Evolutionary conservation across 2,329 filamentous ascomycete genomes (phyloP).

Genomic region (Paecilomyces dactylethromorphus): DNA sequence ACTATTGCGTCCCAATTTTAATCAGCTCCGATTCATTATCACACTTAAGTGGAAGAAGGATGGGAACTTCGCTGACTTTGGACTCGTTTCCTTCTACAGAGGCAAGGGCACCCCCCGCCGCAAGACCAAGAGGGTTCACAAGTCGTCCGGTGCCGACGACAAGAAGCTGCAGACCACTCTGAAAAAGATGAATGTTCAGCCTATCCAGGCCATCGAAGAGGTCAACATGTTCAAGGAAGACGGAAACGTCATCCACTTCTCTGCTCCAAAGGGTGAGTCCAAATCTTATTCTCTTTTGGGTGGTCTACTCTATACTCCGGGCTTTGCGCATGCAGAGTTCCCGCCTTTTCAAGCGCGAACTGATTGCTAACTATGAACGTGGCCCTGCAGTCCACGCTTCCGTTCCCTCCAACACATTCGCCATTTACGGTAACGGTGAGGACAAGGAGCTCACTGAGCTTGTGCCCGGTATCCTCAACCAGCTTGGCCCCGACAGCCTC

Average conservation of each 20-base stretch:
- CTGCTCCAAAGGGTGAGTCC: conserved; percentile 84
- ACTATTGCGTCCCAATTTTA: not conserved
- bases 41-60: conserved; percentile 2
- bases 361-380: conserved; percentile 1
- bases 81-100: conserved; percentile 42
- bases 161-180: conserved; percentile 97
- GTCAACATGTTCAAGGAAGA: conserved; percentile 99
- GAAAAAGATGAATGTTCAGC: conserved; percentile 99
- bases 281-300: not conserved
- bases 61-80: conserved; percentile 17
- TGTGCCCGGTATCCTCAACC: conserved; percentile 98
- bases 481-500: conserved; percentile 96
- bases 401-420: conserved; percentile 97
- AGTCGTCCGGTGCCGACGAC: conserved; percentile 89
- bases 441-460: conserved; percentile 99
- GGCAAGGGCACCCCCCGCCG: conserved; percentile 97
- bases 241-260: conserved; percentile 99
- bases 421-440: conserved; percentile 97
- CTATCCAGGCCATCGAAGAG: conserved; percentile 98
- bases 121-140: conserved; percentile 97
- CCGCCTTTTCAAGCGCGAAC: not conserved
- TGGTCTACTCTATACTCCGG: not conserved
- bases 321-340: not conserved
- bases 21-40: not conserved
- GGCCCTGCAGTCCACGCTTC: conserved; percentile 75